These are phyloP conservation scores for Platanthera guangdongensis DNA, from an alignment of 106 monocot genomes.

Conservation along the genomic window DNA sequence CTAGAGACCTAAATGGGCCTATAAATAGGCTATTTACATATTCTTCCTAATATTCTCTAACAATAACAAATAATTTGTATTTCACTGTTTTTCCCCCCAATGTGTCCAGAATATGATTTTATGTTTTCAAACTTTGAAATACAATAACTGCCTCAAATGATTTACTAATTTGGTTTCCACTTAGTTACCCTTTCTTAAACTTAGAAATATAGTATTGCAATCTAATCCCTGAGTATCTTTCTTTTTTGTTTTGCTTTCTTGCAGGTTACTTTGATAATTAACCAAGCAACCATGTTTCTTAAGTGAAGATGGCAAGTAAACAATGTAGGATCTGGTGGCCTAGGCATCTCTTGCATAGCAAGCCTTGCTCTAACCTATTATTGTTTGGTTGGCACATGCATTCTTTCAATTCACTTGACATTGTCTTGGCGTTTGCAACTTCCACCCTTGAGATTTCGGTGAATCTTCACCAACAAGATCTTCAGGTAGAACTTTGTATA, in stretches of 20 bases:
- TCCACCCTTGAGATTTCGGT: conserved; percentile 7
- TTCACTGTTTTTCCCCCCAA: neutral
- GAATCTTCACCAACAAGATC: neutral
- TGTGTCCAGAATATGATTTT: neutral
- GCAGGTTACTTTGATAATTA: neutral
- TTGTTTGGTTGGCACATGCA: conserved; percentile 72
- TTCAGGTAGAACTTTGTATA: conserved; percentile 16
- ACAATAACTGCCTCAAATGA: neutral
- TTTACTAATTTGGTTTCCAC: neutral
- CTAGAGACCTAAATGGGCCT: too few relatives aligned
- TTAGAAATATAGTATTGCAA: neutral
- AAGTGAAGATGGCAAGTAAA: conserved; percentile 17
- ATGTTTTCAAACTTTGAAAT: neutral
- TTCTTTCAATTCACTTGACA: conserved; percentile 33
- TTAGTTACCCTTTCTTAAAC: neutral
- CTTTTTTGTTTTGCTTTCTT: neutral
- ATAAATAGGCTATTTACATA: too few relatives aligned
- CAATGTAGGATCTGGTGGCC: conserved; percentile 92
- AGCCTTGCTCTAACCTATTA: conserved; percentile 16
- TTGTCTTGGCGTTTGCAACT: conserved; percentile 43
- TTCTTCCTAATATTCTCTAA: too few relatives aligned
- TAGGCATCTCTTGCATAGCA: conserved; percentile 13
- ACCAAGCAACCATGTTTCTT: neutral
- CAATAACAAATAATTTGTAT: neutral
- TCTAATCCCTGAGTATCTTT: neutral